Evolutionary conservation across 306 rosid species (phyloP), one percentile per base, ranked within the genome.

Genomic region (Quercus parvula): DNA sequence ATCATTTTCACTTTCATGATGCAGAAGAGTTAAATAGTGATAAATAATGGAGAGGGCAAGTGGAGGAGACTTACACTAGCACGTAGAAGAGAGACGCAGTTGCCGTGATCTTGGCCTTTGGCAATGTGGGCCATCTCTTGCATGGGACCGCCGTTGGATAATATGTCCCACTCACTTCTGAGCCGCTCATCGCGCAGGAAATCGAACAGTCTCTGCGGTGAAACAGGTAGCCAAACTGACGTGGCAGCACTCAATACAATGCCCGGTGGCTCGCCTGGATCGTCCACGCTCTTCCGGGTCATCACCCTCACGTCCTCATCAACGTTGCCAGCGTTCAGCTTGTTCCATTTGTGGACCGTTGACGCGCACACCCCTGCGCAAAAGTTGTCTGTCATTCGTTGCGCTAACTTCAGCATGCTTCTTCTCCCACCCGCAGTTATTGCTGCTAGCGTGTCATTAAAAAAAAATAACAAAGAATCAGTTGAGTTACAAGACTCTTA

Each of bases 221-320:
- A 82, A 11, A 87, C 87, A 0, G 98, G 97, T 0, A 95, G 89
- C 99, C 99, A 95, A 1, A 95, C 98, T 0, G 99, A 92, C 0
- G 98, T 95, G 74, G 99, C 98, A 0, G 99, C 99, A 55, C 98
- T 96, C 19, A 96, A 67, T 13, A 96, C 99, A 0, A 96, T 84
- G n/a, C 99, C 99, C 1, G 99, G 96, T 0, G 99, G 99, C 89
- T 96, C 99, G 0, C 99, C 99, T 0, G 99, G 99, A 66, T 95
- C 98, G 35, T 93, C 96, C 0, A 95, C 85, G 59, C 99, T 96
- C 88, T 96, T 86, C 4, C 99, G 84, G 0, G 99, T 96, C 99
- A 96, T 96, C 6, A 93, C 98, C 17, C 98, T 86, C 5, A 96
- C 98, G 15, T 96, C 90, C 83, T 96, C 99, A 4, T 87, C 99